phyloP scores from a whole-genome alignment of 257 asterid genomes.

The Verbena officinalis region DNA sequence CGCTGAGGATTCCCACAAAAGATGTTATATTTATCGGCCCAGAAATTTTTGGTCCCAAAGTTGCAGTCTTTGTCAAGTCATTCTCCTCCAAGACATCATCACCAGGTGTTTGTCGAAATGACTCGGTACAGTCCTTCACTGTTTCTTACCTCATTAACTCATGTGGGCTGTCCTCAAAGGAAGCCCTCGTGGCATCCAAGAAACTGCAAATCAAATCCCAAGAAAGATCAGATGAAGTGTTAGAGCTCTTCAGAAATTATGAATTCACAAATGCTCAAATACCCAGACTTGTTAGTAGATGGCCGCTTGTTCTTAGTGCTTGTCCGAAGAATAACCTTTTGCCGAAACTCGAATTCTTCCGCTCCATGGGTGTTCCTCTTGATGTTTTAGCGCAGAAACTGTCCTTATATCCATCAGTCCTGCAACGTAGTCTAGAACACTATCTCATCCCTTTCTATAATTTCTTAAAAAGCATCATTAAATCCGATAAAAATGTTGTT shows the following conservation, averaged over 20 bases:
- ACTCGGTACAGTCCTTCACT: constrained; percentile 15
- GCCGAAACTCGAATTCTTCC: constrained; percentile 41
- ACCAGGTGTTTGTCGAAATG: constrained; percentile 1
- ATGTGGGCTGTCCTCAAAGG: constrained; percentile 31
- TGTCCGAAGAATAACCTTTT: constrained; percentile 20
- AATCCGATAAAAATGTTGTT: constrained; percentile 16
- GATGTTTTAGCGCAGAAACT: constrained; percentile 2
- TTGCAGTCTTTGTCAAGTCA: too few species aligned
- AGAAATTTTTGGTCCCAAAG: too few species aligned
- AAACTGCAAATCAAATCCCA: constrained; percentile 17
- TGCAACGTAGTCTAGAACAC: constrained; percentile 22
- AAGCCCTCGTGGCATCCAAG: constrained; percentile 14
- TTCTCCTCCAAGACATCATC: background rate
- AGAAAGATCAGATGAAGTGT: background rate
- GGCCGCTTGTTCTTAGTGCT: constrained; percentile 12
- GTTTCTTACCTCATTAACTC: constrained; percentile 27
- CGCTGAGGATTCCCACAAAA: too few species aligned
- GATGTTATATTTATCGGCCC: too few species aligned
- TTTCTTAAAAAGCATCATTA: constrained; percentile 17
- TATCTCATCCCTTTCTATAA: constrained; percentile 31
- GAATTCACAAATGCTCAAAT: constrained; percentile 31
- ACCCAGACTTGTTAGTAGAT: constrained; percentile 8
- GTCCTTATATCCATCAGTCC: background rate
- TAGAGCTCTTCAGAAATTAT: constrained; percentile 21
- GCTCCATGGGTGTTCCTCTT: constrained; percentile 30